Percentiles rank a stretch among this genome's conserved stretches.
Conservation (phyloP, 176 grass and related monocot species). For the Oryza glaberrima region DNA sequence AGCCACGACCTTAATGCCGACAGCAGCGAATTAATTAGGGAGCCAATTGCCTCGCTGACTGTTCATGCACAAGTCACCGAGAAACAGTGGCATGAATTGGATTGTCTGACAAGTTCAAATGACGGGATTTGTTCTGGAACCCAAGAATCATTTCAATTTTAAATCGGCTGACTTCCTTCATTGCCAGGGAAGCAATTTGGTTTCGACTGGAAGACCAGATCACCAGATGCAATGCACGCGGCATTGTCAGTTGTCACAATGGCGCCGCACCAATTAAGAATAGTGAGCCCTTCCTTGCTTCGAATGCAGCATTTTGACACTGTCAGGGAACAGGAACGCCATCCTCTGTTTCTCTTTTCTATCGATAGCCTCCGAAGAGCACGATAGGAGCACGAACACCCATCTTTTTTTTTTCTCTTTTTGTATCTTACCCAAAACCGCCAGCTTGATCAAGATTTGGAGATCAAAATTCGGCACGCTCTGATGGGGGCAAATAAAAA, state of each 20-base stretch:
- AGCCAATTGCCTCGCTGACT: background rate
- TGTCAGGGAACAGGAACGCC: background rate
- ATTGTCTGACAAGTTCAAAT: background rate
- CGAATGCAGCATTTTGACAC: background rate
- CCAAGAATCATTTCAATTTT: background rate
- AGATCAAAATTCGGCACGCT: constrained; percentile 32
- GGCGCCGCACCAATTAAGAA: background rate
- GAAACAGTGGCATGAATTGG: background rate
- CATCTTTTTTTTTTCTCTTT: no score
- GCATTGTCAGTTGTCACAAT: background rate
- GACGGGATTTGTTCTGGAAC: background rate
- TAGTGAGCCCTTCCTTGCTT: background rate
- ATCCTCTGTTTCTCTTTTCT: background rate
- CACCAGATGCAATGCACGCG: background rate
- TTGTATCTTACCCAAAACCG: background rate
- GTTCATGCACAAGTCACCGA: constrained; percentile 1
- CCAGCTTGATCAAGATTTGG: background rate
- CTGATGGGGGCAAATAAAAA: background rate
- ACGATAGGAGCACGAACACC: no score
- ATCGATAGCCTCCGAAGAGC: no score
- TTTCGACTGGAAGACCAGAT: background rate
- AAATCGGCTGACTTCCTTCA: background rate
- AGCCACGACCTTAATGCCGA: background rate
- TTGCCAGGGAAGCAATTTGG: background rate
- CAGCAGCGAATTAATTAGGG: background rate